Conservation (phyloP, 2,329 filamentous ascomycete species). For the Penicillium sp. region DNA sequence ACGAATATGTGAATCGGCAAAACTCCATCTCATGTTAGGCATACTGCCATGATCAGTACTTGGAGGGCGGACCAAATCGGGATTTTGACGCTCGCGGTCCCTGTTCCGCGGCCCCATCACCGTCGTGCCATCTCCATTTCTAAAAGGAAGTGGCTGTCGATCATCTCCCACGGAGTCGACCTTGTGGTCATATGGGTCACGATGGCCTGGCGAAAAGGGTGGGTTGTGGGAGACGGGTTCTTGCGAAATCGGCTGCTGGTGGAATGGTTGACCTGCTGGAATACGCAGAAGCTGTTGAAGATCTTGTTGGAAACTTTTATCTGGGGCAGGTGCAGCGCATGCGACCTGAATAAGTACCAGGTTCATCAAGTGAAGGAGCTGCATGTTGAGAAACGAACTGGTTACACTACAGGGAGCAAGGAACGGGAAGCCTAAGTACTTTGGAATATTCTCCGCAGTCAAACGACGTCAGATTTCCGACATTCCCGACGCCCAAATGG, state of each 20-base stretch:
- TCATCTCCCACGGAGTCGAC: slow-evolving; percentile 62
- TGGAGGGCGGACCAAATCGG: slow-evolving; percentile 70
- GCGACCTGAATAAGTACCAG: slow-evolving; percentile 2
- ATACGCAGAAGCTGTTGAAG: slow-evolving; percentile 40
- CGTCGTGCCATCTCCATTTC: slow-evolving; percentile 64
- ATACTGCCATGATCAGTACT: slow-evolving; percentile 72
- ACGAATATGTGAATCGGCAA: slow-evolving; percentile 63
- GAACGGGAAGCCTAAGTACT: not conserved
- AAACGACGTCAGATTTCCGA: not conserved
- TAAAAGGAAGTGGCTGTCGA: slow-evolving; percentile 66
- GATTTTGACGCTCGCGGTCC: slow-evolving; percentile 67
- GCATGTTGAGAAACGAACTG: not conserved
- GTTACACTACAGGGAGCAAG: not conserved
- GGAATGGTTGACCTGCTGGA: slow-evolving; percentile 11
- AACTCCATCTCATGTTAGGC: slow-evolving; percentile 72
- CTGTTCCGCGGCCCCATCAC: slow-evolving; percentile 71
- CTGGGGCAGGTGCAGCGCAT: slow-evolving; percentile 14
- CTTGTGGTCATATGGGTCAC: slow-evolving; percentile 63
- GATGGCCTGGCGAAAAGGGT: slow-evolving; percentile 62
- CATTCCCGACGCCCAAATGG: not conserved
- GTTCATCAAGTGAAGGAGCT: not conserved
- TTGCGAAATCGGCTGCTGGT: not conserved
- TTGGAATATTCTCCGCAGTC: not conserved
- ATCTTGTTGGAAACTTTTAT: not conserved
- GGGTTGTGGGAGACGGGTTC: slow-evolving; percentile 13